Conservation (phyloP, 345 rosid species). For the Noccaea bulbosa region DNA sequence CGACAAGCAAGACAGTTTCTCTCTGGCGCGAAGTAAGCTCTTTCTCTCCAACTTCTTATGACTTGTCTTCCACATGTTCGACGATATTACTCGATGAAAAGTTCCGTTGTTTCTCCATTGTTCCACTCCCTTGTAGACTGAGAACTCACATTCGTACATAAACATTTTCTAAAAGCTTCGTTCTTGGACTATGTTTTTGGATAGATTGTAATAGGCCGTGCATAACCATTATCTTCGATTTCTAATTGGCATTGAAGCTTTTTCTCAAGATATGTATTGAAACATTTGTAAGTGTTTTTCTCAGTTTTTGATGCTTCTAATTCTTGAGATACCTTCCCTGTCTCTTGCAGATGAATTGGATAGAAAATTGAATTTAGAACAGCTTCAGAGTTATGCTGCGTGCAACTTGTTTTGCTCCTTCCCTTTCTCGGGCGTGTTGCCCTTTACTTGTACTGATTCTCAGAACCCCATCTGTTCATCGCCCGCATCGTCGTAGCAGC, state of each 20-base stretch:
- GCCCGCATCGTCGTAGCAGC: constrained; percentile 20
- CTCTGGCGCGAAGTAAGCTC: constrained; percentile 23
- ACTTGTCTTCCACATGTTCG: constrained; percentile 38
- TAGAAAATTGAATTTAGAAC: neutral
- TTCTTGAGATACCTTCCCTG: neutral
- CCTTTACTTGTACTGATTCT: constrained; percentile 43
- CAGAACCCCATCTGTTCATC: constrained; percentile 44
- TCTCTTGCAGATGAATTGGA: constrained; percentile 37
- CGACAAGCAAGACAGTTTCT: constrained; percentile 1
- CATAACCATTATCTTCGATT: neutral
- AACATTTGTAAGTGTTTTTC: neutral
- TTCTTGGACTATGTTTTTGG: constrained; percentile 14
- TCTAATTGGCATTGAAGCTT: constrained; percentile 16
- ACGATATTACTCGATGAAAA: constrained; percentile 35
- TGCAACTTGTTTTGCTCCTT: constrained; percentile 48
- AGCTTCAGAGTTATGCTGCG: constrained; percentile 49
- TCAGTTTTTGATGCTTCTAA: constrained; percentile 8
- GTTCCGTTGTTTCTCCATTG: constrained; percentile 14
- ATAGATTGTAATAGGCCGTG: constrained; percentile 5
- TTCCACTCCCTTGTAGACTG: constrained; percentile 14
- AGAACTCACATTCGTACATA: neutral
- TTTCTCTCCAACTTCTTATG: constrained; percentile 11
- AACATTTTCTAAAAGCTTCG: neutral
- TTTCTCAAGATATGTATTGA: constrained; percentile 4
- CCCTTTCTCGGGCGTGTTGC: constrained; percentile 38